Evolutionary conservation across 768 basidiomycete species (phyloP).

Genomic region (Cubamyces lactineus): DNA sequence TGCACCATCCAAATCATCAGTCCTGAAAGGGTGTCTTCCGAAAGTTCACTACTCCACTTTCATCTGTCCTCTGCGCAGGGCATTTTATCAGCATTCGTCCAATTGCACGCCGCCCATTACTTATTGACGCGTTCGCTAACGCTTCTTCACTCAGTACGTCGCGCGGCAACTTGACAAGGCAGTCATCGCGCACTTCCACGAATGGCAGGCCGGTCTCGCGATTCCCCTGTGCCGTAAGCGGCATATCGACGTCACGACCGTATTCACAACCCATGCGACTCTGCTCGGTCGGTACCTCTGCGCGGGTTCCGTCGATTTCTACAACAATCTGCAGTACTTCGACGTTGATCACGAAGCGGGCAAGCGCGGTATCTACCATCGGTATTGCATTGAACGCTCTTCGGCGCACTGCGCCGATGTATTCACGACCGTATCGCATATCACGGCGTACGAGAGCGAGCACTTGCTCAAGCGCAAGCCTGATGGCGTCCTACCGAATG

Average conservation of each 20-base stretch:
- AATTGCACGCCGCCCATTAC: not conserved
- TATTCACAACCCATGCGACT: constrained; percentile 98
- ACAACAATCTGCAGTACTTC: constrained; percentile 99
- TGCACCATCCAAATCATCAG: not conserved
- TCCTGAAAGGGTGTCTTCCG: not conserved
- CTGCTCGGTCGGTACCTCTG: constrained; percentile 98
- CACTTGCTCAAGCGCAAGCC: constrained; percentile 97
- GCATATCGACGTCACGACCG: constrained; percentile 97
- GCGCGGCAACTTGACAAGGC: constrained; percentile 79
- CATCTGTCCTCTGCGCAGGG: too few relatives aligned
- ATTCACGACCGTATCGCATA: constrained; percentile 97
- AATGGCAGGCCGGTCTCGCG: constrained; percentile 98
- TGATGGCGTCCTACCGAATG: constrained; percentile 96
- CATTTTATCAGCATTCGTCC: not conserved
- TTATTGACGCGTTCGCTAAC: not conserved
- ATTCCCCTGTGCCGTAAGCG: constrained; percentile 95
- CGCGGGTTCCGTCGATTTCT: constrained; percentile 97
- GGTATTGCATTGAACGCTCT: constrained; percentile 96
- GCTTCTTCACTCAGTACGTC: constrained; percentile 59
- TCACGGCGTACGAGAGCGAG: constrained; percentile 97
- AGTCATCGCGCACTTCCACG: constrained; percentile 97
- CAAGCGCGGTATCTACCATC: constrained; percentile 97
- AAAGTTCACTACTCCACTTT: not conserved
- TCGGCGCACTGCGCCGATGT: constrained; percentile 96
- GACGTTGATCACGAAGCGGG: constrained; percentile 99